Percentiles rank a stretch among this genome's conserved stretches.
phyloP scores from a whole-genome alignment of 495 filamentous ascomycete species.

The Lepraria neglecta region DNA sequence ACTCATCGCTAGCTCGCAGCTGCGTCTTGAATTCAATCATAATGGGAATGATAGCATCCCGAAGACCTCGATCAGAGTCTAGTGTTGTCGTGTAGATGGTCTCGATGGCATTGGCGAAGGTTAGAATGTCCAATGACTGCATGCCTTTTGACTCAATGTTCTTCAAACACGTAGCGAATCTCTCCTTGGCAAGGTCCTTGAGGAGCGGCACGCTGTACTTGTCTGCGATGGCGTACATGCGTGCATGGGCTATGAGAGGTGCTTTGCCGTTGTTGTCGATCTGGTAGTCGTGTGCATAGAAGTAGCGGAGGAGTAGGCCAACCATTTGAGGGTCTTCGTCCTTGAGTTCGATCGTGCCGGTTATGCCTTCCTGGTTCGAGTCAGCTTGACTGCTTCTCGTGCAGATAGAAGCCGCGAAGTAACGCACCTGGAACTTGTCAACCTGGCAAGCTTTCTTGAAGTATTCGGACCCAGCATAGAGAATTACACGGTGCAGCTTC shows the following conservation, averaged over 20 bases:
- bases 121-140: not conserved
- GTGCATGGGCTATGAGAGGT: not conserved
- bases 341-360: not conserved
- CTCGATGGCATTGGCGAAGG: not conserved
- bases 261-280: not conserved
- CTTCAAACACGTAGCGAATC: not conserved
- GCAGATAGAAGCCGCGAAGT: no score
- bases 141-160: no score
- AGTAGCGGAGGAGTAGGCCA: not conserved
- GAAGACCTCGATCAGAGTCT: not conserved
- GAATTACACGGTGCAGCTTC: not conserved
- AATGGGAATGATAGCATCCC: not conserved
- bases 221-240: conserved; percentile 2
- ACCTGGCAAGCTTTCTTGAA: not conserved
- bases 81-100: not conserved
- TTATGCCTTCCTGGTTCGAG: not conserved
- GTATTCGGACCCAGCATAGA: not conserved
- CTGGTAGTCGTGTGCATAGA: not conserved
- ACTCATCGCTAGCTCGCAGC: not conserved
- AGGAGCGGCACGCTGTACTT: not conserved
- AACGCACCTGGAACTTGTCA: not conserved
- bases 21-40: not conserved
- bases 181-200: not conserved
- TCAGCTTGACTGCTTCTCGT: not conserved
- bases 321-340: not conserved